Conservation (phyloP, 495 filamentous ascomycete genomes). For the Hypoxylon subgilvum region DNA sequence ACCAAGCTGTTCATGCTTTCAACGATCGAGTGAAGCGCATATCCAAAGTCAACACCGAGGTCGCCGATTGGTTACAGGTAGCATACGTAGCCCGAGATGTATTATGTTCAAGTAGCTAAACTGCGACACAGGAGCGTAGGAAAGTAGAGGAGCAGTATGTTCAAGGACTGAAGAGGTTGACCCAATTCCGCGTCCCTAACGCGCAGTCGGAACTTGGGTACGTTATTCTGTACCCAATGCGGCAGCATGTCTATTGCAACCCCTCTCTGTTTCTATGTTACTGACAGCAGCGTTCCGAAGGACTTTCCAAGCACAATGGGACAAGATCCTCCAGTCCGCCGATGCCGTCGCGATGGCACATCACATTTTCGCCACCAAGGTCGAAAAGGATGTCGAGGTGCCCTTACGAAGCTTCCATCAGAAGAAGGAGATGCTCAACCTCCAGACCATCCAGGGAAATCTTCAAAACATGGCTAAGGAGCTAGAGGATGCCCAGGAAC, state of each 20-base stretch:
- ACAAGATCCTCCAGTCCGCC: slow-evolving; percentile 81
- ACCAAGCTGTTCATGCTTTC: slow-evolving; percentile 81
- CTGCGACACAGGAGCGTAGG: slow-evolving; percentile 76
- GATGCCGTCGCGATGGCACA: slow-evolving; percentile 84
- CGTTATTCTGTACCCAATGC: slow-evolving; percentile 35
- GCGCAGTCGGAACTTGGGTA: slow-evolving; percentile 85
- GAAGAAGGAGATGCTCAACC: slow-evolving; percentile 78
- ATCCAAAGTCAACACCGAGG: slow-evolving; percentile 82
- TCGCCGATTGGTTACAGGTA: slow-evolving; percentile 98
- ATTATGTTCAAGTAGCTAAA: slow-evolving; percentile 17
- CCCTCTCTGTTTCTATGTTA: slow-evolving; percentile 27
- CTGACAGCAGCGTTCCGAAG: slow-evolving; percentile 53
- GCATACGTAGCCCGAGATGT: slow-evolving; percentile 25
- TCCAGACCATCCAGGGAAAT: slow-evolving; percentile 83
- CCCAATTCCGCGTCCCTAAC: slow-evolving; percentile 71
- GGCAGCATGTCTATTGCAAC: slow-evolving; percentile 1
- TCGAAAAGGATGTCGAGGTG: slow-evolving; percentile 89
- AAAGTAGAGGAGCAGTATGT: slow-evolving; percentile 92
- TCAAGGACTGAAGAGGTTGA: slow-evolving; percentile 79
- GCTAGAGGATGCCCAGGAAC: slow-evolving; percentile 82
- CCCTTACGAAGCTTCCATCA: slow-evolving; percentile 77
- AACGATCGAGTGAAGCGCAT: slow-evolving; percentile 89
- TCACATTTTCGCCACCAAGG: slow-evolving; percentile 77
- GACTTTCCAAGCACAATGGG: slow-evolving; percentile 90
- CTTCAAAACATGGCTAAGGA: slow-evolving; percentile 80